A percentile compares a stretch with the other conserved stretches of the same genome.
Conservation (phyloP, 2,329 filamentous ascomycete genomes). For the Apiospora kogelbergensis region DNA sequence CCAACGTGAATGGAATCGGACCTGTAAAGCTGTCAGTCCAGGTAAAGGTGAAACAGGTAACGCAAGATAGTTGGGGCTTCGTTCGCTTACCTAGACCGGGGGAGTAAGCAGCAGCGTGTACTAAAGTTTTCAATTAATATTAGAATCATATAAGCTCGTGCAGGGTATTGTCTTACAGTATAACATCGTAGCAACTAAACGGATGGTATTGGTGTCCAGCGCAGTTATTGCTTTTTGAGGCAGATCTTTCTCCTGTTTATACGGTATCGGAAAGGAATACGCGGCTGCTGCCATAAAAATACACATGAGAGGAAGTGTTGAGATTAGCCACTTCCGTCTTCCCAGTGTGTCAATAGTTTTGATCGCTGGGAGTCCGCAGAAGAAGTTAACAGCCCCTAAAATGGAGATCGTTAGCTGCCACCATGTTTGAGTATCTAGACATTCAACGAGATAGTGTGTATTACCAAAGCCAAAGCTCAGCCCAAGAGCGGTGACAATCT, state of each 20-base stretch:
- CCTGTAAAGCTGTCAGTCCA: conserved; percentile 23
- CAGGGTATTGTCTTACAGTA: conserved; percentile 34
- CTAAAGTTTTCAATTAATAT: conserved; percentile 15
- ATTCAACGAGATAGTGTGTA: too few species aligned
- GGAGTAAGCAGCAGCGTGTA: conserved; percentile 43
- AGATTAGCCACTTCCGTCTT: conserved; percentile 41
- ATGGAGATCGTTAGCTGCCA: neutral
- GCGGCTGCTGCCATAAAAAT: conserved; percentile 40
- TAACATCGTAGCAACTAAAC: conserved; percentile 37
- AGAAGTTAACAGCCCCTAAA: conserved; percentile 40
- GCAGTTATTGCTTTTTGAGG: too few species aligned
- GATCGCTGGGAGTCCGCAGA: conserved; percentile 42
- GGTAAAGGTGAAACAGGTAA: neutral
- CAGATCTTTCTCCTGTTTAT: neutral
- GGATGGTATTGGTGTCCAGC: conserved; percentile 21
- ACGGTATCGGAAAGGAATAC: conserved; percentile 26
- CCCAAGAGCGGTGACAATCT: conserved; percentile 27
- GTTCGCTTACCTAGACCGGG: conserved; percentile 35
- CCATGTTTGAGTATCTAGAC: neutral
- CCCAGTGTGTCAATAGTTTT: conserved; percentile 41
- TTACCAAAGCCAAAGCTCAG: conserved; percentile 33
- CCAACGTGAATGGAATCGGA: conserved; percentile 50
- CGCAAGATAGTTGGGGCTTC: too few species aligned
- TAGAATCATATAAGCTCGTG: too few species aligned
- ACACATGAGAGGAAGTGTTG: conserved; percentile 44